Percentiles rank a stretch among this genome's conserved stretches.
These are phyloP conservation scores for Orbilia brochopaga DNA, from an alignment of 2,329 filamentous ascomycete genomes.

Conservation along the genomic window DNA sequence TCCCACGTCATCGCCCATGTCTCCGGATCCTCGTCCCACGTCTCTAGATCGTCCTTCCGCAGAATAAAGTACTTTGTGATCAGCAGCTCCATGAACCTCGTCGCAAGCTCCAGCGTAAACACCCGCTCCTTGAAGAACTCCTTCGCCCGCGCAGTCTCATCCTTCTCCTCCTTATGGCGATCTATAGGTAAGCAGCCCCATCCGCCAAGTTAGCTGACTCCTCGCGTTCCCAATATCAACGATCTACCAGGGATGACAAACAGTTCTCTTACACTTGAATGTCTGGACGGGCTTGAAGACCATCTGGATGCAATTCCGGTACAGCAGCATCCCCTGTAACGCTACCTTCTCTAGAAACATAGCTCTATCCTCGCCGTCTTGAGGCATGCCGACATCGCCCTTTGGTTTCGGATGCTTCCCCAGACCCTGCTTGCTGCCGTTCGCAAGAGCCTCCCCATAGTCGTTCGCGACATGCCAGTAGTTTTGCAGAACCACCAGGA, in stretches of 20 bases:
- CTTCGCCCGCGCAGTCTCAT: conserved; percentile 65
- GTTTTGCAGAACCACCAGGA: conserved; percentile 74
- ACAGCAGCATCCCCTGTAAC: conserved; percentile 79
- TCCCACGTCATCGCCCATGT: conserved; percentile 94
- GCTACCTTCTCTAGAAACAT: conserved; percentile 77
- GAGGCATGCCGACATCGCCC: conserved; percentile 57
- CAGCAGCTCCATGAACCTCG: conserved; percentile 80
- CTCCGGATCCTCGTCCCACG: conserved; percentile 93
- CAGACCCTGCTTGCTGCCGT: conserved; percentile 62
- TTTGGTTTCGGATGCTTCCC: conserved; percentile 52
- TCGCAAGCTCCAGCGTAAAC: conserved; percentile 76
- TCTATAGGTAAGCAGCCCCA: conserved; percentile 47
- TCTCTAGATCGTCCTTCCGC: conserved; percentile 79
- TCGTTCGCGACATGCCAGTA: conserved; percentile 85
- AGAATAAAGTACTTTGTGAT: conserved; percentile 90
- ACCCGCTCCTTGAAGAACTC: conserved; percentile 74
- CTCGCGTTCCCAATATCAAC: conserved; percentile 1
- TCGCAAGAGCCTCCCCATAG: conserved; percentile 73
- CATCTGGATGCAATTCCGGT: conserved; percentile 83
- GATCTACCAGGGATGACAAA: conserved; percentile 64
- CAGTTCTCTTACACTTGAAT: conserved; percentile 71
- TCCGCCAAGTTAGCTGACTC: conserved; percentile 29
- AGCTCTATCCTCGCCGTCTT: conserved; percentile 59
- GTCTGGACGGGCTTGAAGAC: conserved; percentile 79
- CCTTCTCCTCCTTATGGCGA: conserved; percentile 67